Evolutionary conservation across 176 grass and related monocot species (phyloP), one percentile per base, ranked within the genome.

Genomic region (Elaeis guineensis): DNA sequence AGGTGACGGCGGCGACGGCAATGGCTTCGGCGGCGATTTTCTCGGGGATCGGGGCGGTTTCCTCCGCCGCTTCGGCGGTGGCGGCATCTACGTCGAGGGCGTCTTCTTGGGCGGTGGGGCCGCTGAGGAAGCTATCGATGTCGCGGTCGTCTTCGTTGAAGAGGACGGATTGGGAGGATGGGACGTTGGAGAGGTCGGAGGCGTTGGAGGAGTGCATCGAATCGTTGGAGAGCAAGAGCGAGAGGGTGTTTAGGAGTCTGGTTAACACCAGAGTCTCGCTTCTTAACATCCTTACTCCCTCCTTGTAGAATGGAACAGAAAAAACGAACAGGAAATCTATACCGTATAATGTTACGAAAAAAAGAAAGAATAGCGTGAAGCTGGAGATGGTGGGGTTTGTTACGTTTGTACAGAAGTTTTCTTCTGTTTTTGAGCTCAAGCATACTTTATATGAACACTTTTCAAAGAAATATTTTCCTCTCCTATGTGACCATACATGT

Each of bases 221-320:
- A 7, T 74, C 73, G 21, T 66, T 90, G 0, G 86, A 96, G 54
- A 72, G 19, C 22, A 70, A 75, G 19, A 85, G 80, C 57, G 92
- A 85, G 9, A 75, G 75, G 69, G 92, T 90, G 52, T 87, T 82
- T 65, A 72, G 87, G 56, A 82, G 80, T 67, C 62, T 96, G 2
- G 63, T 96, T n/a, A 85, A 82, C 29, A 75, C 70, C 2, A 79
- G 91, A 79, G 91, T 96, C 14, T 80, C 80, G 0, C 80, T 96
- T 9, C 80, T 96, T 17, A 96, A 96, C 73, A 77, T 90, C 1
- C 76, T 74, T 57, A 90, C 92, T 2, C 64, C 89, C 69, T 79
- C 79, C 44, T 80, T 82, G n/a, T 90, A 81, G n/a, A 57, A 54
- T 18, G 51, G 23, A 16, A 8, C 25, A 44, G 9, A 44, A 3